A percentile compares a stretch with the other conserved stretches of the same genome.
Evolutionary conservation across 2,329 filamentous ascomycete genomes (phyloP).

Genomic region (Penicillium psychrosexuale): DNA sequence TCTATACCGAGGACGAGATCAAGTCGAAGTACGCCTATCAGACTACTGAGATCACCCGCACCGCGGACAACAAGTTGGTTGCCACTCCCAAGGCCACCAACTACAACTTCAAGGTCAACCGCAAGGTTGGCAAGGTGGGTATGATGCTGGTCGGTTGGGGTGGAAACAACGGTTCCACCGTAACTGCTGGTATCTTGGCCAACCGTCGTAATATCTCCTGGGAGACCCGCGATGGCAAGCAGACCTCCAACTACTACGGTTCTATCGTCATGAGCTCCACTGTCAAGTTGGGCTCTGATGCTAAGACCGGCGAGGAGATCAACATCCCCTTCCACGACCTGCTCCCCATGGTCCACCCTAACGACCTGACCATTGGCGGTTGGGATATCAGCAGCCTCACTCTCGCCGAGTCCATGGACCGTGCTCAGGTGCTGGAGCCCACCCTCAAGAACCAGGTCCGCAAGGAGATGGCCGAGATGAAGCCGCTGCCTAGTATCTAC

Average conservation of each 20-base stretch:
- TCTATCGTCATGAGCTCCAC: slow-evolving; percentile 97
- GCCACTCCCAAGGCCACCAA: slow-evolving; percentile 82
- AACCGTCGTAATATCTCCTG: slow-evolving; percentile 83
- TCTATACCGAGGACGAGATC: slow-evolving; percentile 84
- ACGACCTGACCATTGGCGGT: slow-evolving; percentile 89
- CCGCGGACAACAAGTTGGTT: slow-evolving; percentile 70
- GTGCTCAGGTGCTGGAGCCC: slow-evolving; percentile 92
- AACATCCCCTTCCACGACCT: slow-evolving; percentile 95
- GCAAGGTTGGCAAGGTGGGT: slow-evolving; percentile 86
- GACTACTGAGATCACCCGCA: slow-evolving; percentile 76
- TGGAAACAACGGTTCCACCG: slow-evolving; percentile 96
- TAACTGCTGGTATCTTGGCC: slow-evolving; percentile 94
- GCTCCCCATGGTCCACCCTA: slow-evolving; percentile 94
- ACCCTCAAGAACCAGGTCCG: slow-evolving; percentile 82
- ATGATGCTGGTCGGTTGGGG: slow-evolving; percentile 98
- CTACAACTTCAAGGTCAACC: slow-evolving; percentile 97
- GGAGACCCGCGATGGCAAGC: slow-evolving; percentile 89
- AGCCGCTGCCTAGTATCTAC: slow-evolving; percentile 91
- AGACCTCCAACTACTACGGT: slow-evolving; percentile 93
- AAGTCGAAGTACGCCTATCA: slow-evolving; percentile 94
- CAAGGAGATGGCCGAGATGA: slow-evolving; percentile 89
- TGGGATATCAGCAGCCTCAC: slow-evolving; percentile 97
- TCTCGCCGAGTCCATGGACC: slow-evolving; percentile 89
- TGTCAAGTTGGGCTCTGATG: slow-evolving; percentile 89
- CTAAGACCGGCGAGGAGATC: slow-evolving; percentile 79